phyloP scores from a whole-genome alignment of 331 rosid genomes.

The Malus hybrid region DNA sequence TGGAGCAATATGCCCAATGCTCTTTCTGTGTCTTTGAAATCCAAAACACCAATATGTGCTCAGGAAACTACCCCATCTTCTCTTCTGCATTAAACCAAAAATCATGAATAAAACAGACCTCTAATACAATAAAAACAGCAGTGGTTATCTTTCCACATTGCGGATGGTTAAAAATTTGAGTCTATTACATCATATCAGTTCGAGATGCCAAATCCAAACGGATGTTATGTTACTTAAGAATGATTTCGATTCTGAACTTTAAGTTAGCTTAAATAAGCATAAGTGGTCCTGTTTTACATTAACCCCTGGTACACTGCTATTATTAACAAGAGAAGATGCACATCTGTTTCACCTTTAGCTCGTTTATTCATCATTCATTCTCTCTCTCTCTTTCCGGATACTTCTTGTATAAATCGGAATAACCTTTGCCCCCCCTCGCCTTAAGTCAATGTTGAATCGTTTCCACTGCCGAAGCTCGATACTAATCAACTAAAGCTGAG shows the following conservation, averaged over 20 bases:
- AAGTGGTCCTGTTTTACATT: background rate
- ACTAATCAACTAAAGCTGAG: background rate
- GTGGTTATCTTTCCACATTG: slow-evolving; percentile 1
- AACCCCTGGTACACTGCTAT: background rate
- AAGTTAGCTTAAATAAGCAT: background rate
- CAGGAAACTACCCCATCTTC: slow-evolving; percentile 82
- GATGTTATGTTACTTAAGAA: background rate
- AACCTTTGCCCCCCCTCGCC: background rate
- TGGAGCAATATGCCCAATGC: slow-evolving; percentile 73
- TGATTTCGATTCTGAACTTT: background rate
- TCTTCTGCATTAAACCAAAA: slow-evolving; percentile 55
- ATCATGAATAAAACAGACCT: background rate
- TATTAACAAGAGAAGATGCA: background rate
- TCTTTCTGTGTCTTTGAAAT: slow-evolving; percentile 44
- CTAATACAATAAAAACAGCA: slow-evolving; percentile 13
- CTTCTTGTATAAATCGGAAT: background rate
- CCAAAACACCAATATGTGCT: slow-evolving; percentile 76
- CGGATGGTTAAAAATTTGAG: background rate
- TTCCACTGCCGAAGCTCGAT: background rate
- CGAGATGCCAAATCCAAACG: background rate
- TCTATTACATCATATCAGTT: background rate
- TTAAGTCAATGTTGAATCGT: background rate
- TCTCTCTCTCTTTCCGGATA: background rate
- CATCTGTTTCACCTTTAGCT: background rate
- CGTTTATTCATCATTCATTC: background rate